Percentiles rank a stretch among this genome's conserved stretches.
Conservation (phyloP, 2,329 filamentous ascomycete genomes). For the Pseudopithomyces maydicus region DNA sequence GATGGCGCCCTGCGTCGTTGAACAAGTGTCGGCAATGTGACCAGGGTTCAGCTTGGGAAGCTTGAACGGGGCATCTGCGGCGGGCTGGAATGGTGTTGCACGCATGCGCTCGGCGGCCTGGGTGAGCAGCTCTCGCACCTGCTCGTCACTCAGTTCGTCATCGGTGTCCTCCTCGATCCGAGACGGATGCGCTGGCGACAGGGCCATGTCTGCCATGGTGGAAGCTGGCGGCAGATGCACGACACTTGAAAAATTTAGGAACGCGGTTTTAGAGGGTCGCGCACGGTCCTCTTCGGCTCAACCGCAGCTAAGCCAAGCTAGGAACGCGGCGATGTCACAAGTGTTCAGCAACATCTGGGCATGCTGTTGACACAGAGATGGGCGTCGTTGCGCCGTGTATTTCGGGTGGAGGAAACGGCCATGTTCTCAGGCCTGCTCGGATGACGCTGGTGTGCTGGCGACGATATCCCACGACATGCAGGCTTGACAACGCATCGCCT, state of each 20-base stretch:
- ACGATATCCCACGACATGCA: conserved; percentile 6
- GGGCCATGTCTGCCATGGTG: conserved; percentile 35
- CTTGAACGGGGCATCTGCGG: conserved; percentile 42
- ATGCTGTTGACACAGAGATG: not conserved
- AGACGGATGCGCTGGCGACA: conserved; percentile 42
- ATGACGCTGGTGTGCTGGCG: conserved; percentile 30
- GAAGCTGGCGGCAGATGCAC: conserved; percentile 29
- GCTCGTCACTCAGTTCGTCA: conserved; percentile 64
- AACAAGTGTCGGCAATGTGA: conserved; percentile 58
- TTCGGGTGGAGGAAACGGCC: not conserved
- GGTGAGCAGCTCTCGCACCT: conserved; percentile 66
- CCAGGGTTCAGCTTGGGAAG: conserved; percentile 58
- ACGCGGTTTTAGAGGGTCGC: conserved; percentile 17
- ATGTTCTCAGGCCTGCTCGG: conserved; percentile 3
- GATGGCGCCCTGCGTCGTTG: conserved; percentile 58
- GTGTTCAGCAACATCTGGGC: not conserved
- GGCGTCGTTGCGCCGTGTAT: not conserved
- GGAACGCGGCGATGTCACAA: not conserved
- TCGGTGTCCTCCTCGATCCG: conserved; percentile 40
- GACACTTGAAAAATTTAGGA: conserved; percentile 29
- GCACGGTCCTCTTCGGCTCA: conserved; percentile 25
- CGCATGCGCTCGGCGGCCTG: conserved; percentile 66
- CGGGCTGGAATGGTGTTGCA: conserved; percentile 40
- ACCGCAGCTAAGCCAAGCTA: conserved; percentile 13
- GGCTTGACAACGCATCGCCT: conserved; percentile 41